Base-by-base conservation (phyloP, 2,329 filamentous ascomycete genomes). In the Fusarium oligoseptatum region DNA sequence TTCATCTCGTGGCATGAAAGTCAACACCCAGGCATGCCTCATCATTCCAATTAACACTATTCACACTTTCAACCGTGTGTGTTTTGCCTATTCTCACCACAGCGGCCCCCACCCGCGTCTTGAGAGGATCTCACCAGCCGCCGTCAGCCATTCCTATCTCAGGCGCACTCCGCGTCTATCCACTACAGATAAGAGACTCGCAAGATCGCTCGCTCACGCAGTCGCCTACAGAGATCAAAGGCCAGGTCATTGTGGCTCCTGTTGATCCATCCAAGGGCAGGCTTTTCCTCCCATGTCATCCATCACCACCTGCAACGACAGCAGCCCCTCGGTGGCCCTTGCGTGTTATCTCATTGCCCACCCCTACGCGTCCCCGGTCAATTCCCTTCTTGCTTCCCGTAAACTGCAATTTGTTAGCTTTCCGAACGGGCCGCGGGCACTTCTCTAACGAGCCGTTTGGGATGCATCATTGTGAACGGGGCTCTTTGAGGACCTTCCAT, bases 11-110 rank as follows among this genome's bases (percentile, higher is more conserved):
- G 48, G 61, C 61, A 27, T 64, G 20, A 45, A 45, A 27, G 6
- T 17, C 22, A 43, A 56, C 68, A 64, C 68, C 70, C 61, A 70
- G 60, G 50, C 48, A 27, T 73, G 62, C 61, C 48, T 75, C 69
- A n/a, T 56, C 39, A 67, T 22, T 34, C 41, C 32, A 50, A 45
- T 27, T 37, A 27, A 70, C 15, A 64, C 72, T 60, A 60, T 60
- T 66, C 57, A 62, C 41, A 62, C 22, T 60, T 41, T 74, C 45
- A n/a, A 52, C 71, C 43, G 62, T 57, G 64, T 67, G 39, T 39
- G 37, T 32, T 45, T 48, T 61, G 24, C 66, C 70, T 73, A 36
- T 20, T 48, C 37, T 61, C 17, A 57, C 57, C 29, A 24, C 55
- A 20, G 37, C 58, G 12, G n/a, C 68, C 68, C 72, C 72, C 64